A percentile compares a stretch with the other conserved stretches of the same genome.
phyloP scores from a whole-genome alignment of 139 green algal species.

The Monoraphidium neglectum region DNA sequence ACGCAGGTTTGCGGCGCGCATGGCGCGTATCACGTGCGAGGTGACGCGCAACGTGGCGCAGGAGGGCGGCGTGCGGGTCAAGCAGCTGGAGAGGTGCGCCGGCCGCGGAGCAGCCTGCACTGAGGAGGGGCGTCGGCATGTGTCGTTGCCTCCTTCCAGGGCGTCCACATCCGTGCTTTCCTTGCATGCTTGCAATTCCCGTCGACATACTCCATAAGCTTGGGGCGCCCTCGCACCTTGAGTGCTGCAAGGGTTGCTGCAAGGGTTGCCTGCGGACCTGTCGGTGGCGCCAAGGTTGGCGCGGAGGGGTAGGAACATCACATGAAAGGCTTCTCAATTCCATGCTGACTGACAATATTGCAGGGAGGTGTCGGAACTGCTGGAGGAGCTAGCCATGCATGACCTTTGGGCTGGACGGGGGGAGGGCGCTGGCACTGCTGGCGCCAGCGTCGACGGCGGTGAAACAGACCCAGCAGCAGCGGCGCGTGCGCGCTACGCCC shows the following conservation, averaged over 20 bases:
- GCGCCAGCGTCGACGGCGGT: neutral
- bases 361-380: slow-evolving; percentile 58
- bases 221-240: too few relatives aligned
- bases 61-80: slow-evolving; percentile 33
- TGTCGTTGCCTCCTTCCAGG: neutral
- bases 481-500: slow-evolving; percentile 19
- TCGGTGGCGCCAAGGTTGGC: too few relatives aligned
- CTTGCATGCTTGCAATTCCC: neutral
- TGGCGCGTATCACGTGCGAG: slow-evolving; percentile 64
- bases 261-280: too few relatives aligned
- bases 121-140: neutral
- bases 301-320: neutral
- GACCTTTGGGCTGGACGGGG: slow-evolving; percentile 40
- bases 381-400: slow-evolving; percentile 58
- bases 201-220: too few relatives aligned
- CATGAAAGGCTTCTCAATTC: neutral
- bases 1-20: slow-evolving; percentile 61
- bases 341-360: neutral
- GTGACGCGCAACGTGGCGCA: slow-evolving; percentile 50
- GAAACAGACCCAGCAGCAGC: neutral
- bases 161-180: neutral
- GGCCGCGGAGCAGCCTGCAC: neutral
- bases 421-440: slow-evolving; percentile 9
- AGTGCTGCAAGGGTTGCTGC: too few relatives aligned
- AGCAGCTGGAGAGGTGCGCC: slow-evolving; percentile 50